These are phyloP conservation scores for Sporothrix variecibatus DNA, from an alignment of 2,329 filamentous ascomycete genomes.

Conservation along the genomic window DNA sequence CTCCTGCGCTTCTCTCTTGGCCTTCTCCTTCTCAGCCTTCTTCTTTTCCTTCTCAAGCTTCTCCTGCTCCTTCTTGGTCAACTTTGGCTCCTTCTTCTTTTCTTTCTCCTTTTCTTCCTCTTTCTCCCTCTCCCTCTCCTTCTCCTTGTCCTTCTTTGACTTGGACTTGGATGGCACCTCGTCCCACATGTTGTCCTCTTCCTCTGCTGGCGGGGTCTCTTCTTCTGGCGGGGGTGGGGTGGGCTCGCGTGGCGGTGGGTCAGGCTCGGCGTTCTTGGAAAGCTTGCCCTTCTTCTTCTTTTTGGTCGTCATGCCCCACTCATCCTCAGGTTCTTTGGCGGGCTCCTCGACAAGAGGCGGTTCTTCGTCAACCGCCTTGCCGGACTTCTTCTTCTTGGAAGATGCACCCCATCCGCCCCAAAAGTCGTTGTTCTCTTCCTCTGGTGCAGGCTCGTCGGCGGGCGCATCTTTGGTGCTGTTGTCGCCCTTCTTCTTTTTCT, in stretches of 20 bases:
- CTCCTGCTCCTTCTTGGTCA: conserved; percentile 53
- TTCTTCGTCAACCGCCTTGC: conserved; percentile 46
- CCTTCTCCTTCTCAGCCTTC: conserved; percentile 47
- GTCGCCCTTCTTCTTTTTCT: conserved; percentile 34
- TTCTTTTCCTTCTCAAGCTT: conserved; percentile 49
- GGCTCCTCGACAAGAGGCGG: conserved; percentile 39
- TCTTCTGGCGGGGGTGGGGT: conserved; percentile 50
- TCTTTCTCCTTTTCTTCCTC: conserved; percentile 36
- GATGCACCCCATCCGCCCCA: conserved; percentile 38
- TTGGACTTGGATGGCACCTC: conserved; percentile 43
- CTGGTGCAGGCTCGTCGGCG: conserved; percentile 45
- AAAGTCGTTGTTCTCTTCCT: conserved; percentile 35
- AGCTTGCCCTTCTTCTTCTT: conserved; percentile 39
- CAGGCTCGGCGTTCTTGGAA: conserved; percentile 42
- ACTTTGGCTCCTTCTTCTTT: conserved; percentile 47
- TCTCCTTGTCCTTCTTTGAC: conserved; percentile 42
- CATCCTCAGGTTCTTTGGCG: conserved; percentile 42
- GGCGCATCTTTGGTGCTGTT: conserved; percentile 34
- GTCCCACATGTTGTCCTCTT: conserved; percentile 41
- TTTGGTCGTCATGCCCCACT: conserved; percentile 38
- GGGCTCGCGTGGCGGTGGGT: conserved; percentile 51
- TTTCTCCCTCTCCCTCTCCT: conserved; percentile 44
- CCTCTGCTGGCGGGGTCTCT: conserved; percentile 46
- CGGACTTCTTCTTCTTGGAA: conserved; percentile 36
- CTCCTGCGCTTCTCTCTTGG: conserved; percentile 43